Percentiles rank a stretch among this genome's conserved stretches.
Evolutionary conservation across 768 basidiomycete genomes (phyloP).

Genomic region (Auricularia sp.): DNA sequence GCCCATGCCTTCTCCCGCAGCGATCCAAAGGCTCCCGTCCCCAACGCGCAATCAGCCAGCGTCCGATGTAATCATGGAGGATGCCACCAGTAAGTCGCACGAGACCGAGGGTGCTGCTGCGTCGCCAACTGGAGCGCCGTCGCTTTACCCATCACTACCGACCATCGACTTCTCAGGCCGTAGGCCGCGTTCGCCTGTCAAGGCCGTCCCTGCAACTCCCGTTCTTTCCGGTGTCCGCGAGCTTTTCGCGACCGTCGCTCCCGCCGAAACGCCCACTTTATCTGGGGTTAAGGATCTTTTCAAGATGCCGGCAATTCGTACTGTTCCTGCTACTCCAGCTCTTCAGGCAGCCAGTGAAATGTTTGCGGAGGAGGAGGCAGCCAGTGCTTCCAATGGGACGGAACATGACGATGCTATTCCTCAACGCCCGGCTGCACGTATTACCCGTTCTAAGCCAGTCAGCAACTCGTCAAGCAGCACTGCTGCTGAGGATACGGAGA

Average conservation of each 20-base stretch:
- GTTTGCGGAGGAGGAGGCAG: neutral
- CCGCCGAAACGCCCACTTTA: constrained; percentile 10
- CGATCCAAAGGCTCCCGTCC: constrained; percentile 11
- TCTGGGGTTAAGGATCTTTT: constrained; percentile 8
- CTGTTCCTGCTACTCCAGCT: neutral
- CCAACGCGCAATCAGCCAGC: neutral
- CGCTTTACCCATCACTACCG: neutral
- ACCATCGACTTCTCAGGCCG: neutral
- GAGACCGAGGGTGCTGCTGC: neutral
- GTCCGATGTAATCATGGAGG: neutral
- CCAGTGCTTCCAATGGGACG: no score
- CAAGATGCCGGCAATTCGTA: neutral
- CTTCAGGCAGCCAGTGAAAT: neutral
- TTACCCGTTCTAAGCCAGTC: no score
- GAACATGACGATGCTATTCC: no score
- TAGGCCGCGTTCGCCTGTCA: neutral
- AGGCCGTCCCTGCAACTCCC: constrained; percentile 19
- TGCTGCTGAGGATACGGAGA: no score
- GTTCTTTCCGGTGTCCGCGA: constrained; percentile 24
- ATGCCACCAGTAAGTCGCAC: neutral
- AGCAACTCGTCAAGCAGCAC: no score
- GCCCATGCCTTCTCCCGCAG: constrained; percentile 29
- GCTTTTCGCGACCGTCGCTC: constrained; percentile 17
- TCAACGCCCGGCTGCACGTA: no score
- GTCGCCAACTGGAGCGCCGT: neutral